Base-by-base conservation (phyloP, 176 grass and related monocot genomes). In the Musa schizocarpa region DNA sequence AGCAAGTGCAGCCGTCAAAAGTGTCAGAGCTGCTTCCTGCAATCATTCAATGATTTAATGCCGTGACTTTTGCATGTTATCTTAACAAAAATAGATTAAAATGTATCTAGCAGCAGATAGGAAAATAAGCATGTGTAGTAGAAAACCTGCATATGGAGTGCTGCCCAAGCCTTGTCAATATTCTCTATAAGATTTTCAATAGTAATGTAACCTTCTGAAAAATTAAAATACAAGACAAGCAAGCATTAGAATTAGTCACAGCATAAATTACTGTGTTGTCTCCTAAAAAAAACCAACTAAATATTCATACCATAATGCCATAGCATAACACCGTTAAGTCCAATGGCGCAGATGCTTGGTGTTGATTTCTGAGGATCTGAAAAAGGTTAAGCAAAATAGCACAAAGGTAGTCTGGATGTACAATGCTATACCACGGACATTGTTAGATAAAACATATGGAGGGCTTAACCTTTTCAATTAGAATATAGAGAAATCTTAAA, bases 261-360 rank as follows among this genome's bases (percentile, higher is more conserved):
- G 19, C 34, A 51, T 72, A 67, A 11, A 82, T 53, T 50, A 7
- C n/a, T 70, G 25, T 54, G 26, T n/a, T 13, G 11, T 5, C n/a
- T 50, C 34, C 34, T 43, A 43, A 43, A 43, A 4, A 55, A 81
- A 73, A 2, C 29, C 9, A 58, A 66, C 3, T 73, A 66, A 61
- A 83, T 84, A 59, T 58, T 10, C 76, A 57, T 98, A 98, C 95
- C 95, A 85, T 94, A 82, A 91, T 91, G 76, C 84, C 90, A 98
- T 51, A 98, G 65, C 86, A 93, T 80, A 73, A 92, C 75, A 79
- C 90, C 94, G 82, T 93, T 93, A 65, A 88, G 86, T 81, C 94
- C 94, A 82, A 97, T 75, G 22, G 82, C 88, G 80, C 90, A 90
- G 71, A 97, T 88, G 82, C 85, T 98, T 81, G 95, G 95, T 73